Percentiles rank a stretch among this genome's conserved stretches.
These are phyloP conservation scores for Tricharina praecox DNA, from an alignment of 495 filamentous ascomycete genomes.

Conservation along the genomic window DNA sequence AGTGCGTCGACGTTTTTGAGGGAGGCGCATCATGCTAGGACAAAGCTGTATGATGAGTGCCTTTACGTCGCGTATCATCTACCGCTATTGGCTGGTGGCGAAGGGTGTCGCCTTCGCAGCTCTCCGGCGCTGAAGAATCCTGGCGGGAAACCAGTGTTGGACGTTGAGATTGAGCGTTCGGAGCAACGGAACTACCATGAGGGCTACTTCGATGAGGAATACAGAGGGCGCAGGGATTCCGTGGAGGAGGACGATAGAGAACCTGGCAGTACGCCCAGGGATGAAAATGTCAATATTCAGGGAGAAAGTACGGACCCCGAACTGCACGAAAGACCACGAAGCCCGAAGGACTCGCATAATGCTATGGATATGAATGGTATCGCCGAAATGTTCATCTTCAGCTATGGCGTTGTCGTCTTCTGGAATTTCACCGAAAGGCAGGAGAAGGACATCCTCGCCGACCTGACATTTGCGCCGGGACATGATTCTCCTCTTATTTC, in stretches of 20 bases:
- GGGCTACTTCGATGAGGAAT: slow-evolving; percentile 52
- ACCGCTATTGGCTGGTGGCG: slow-evolving; percentile 64
- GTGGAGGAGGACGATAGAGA: background rate
- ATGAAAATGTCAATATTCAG: background rate
- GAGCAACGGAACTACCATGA: slow-evolving; percentile 80
- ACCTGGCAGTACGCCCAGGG: background rate
- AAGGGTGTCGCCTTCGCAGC: slow-evolving; percentile 74
- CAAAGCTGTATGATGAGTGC: slow-evolving; percentile 98
- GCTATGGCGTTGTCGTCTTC: slow-evolving; percentile 93
- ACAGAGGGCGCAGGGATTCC: slow-evolving; percentile 25
- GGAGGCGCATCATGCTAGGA: slow-evolving; percentile 76
- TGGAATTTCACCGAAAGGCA: slow-evolving; percentile 96
- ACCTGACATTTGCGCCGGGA: slow-evolving; percentile 72
- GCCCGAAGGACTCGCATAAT: slow-evolving; percentile 20
- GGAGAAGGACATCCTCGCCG: slow-evolving; percentile 91
- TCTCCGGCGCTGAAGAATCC: slow-evolving; percentile 82
- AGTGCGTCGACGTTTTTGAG: slow-evolving; percentile 73
- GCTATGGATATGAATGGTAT: slow-evolving; percentile 35
- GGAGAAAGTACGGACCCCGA: background rate
- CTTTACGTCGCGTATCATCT: slow-evolving; percentile 91
- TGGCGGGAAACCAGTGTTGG: slow-evolving; percentile 78
- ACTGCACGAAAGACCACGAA: slow-evolving; percentile 12
- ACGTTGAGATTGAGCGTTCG: slow-evolving; percentile 92
- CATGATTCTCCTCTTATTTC: slow-evolving; percentile 27
- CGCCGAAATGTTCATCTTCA: slow-evolving; percentile 96